phyloP scores from a whole-genome alignment of 306 rosid species.

The Datisca glomerata region DNA sequence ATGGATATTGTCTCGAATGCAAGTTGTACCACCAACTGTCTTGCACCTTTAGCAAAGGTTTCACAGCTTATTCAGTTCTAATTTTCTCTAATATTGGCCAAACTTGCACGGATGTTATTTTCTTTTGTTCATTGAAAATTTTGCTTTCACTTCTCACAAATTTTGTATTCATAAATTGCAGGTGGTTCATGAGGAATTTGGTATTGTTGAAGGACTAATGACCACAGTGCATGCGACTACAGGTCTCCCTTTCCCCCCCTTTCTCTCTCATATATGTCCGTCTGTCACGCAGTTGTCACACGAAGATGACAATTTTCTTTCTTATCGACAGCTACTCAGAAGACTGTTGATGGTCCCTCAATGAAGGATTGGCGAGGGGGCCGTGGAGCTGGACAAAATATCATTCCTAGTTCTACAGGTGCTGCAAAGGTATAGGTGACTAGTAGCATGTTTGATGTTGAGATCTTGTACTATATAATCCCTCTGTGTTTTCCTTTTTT shows the following conservation, averaged over 20 bases:
- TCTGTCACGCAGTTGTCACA: no score
- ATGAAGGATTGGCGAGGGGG: slow-evolving; percentile 99
- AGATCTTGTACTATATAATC: background rate
- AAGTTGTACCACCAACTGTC: slow-evolving; percentile 97
- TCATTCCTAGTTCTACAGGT: slow-evolving; percentile 97
- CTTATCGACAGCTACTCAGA: slow-evolving; percentile 71
- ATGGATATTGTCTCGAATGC: slow-evolving; percentile 98
- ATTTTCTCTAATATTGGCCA: no score
- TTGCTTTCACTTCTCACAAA: no score
- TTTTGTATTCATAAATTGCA: slow-evolving; percentile 4
- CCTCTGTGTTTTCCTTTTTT: background rate
- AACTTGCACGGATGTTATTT: no score
- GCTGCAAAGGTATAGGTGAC: slow-evolving; percentile 70
- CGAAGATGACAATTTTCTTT: slow-evolving; percentile 1
- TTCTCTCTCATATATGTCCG: background rate
- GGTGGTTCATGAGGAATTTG: slow-evolving; percentile 78
- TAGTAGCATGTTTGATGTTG: background rate
- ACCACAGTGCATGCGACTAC: slow-evolving; percentile 99
- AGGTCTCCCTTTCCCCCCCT: slow-evolving; percentile 32
- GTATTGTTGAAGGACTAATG: slow-evolving; percentile 92
- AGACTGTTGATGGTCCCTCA: slow-evolving; percentile 97
- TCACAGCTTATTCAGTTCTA: no score
- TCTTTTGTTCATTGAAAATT: no score
- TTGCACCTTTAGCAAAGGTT: slow-evolving; percentile 99
- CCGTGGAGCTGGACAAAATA: slow-evolving; percentile 91